Conservation (phyloP, 768 basidiomycete genomes). For the Hygrocybe punicea region DNA sequence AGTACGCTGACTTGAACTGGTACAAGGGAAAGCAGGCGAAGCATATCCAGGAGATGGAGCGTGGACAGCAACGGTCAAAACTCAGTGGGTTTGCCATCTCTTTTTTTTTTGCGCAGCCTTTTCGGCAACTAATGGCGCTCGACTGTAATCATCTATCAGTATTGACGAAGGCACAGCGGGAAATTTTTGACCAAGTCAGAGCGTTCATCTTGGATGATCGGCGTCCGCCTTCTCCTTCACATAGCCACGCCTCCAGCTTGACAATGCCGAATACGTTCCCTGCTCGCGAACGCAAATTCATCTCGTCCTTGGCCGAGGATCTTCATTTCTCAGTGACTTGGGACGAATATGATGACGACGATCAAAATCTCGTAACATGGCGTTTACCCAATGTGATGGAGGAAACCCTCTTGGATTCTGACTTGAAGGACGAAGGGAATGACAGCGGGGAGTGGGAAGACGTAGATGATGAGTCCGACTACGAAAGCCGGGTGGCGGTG, state of each 20-base stretch:
- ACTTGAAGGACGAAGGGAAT: slow-evolving; percentile 45
- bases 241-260: slow-evolving; percentile 43
- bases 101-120: not conserved
- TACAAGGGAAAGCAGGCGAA: slow-evolving; percentile 90
- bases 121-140: not conserved
- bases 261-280: slow-evolving; percentile 76
- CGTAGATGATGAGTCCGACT: slow-evolving; percentile 58
- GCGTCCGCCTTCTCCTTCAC: slow-evolving; percentile 29
- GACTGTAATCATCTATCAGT: no score
- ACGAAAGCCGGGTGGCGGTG: slow-evolving; percentile 69
- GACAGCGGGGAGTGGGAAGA: slow-evolving; percentile 53
- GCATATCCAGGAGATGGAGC: slow-evolving; percentile 62
- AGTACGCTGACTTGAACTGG: slow-evolving; percentile 87
- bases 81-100: slow-evolving; percentile 54
- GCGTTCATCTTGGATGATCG: slow-evolving; percentile 60
- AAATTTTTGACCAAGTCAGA: slow-evolving; percentile 76
- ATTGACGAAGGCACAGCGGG: slow-evolving; percentile 69
- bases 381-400: slow-evolving; percentile 55
- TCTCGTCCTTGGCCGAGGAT: slow-evolving; percentile 69
- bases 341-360: slow-evolving; percentile 89
- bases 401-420: slow-evolving; percentile 30
- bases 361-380: slow-evolving; percentile 71
- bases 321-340: slow-evolving; percentile 78
- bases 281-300: slow-evolving; percentile 76
- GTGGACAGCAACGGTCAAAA: slow-evolving; percentile 52